These are phyloP conservation scores for Agrocybe praecox DNA, from an alignment of 768 basidiomycete genomes.

Conservation along the genomic window DNA sequence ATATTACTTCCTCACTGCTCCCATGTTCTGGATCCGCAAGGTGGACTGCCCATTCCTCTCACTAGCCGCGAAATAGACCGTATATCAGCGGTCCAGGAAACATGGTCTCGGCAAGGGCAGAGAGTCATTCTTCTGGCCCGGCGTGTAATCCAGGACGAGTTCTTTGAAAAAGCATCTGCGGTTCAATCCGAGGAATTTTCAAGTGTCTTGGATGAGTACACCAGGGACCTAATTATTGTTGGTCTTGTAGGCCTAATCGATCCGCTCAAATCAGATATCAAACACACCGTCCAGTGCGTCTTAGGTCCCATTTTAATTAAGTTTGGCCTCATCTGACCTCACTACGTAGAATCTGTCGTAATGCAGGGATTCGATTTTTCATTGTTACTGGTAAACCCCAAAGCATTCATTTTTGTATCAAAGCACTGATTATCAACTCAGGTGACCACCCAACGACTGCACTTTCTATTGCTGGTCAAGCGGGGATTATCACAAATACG, in stretches of 20 bases:
- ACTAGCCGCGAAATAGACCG: constrained; percentile 23
- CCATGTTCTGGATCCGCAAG: constrained; percentile 36
- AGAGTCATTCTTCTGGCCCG: constrained; percentile 65
- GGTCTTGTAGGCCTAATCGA: constrained; percentile 65
- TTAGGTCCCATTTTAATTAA: background rate
- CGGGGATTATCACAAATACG: constrained; percentile 53
- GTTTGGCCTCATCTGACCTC: background rate
- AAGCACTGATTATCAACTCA: constrained; percentile 6
- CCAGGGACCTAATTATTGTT: constrained; percentile 50
- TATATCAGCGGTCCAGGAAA: constrained; percentile 41
- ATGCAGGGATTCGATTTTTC: constrained; percentile 63
- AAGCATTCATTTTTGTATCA: background rate
- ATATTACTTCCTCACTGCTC: constrained; percentile 44
- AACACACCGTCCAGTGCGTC: constrained; percentile 42
- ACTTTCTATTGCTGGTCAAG: constrained; percentile 62
- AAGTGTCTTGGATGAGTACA: constrained; percentile 42
- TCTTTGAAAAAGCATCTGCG: constrained; percentile 31
- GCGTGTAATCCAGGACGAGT: constrained; percentile 35
- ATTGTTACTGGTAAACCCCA: constrained; percentile 54
- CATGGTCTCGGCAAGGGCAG: constrained; percentile 55
- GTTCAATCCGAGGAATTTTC: constrained; percentile 38
- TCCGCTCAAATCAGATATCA: constrained; percentile 57
- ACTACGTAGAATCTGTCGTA: constrained; percentile 38
- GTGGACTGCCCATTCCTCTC: constrained; percentile 34
- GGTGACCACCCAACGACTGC: constrained; percentile 64